Percentiles rank a stretch among this genome's conserved stretches.
These are phyloP conservation scores for Lachancea nothofagi DNA, from an alignment of 805 yeast species.

Conservation along the genomic window DNA sequence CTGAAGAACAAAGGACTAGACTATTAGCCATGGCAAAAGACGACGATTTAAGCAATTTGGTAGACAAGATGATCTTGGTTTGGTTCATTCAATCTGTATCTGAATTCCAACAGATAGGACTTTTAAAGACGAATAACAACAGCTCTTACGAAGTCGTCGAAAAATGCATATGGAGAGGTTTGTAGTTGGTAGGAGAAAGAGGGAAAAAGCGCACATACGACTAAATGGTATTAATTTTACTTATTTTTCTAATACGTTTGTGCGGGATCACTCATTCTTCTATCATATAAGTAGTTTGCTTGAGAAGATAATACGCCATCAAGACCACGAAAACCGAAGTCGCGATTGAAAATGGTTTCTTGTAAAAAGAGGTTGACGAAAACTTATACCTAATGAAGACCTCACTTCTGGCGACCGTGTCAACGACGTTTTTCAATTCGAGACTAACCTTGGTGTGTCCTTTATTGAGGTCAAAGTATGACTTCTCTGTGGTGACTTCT, in stretches of 20 bases:
- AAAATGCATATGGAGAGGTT: slow-evolving; percentile 34
- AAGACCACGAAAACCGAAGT: slow-evolving; percentile 57
- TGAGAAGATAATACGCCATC: slow-evolving; percentile 45
- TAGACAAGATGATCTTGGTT: slow-evolving; percentile 61
- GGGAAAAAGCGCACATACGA: neutral
- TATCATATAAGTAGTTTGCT: slow-evolving; percentile 19
- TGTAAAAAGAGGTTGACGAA: slow-evolving; percentile 45
- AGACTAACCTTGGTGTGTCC: slow-evolving; percentile 77
- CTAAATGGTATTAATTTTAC: too few species aligned
- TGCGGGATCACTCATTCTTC: neutral
- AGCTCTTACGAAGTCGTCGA: slow-evolving; percentile 27
- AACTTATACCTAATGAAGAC: slow-evolving; percentile 60
- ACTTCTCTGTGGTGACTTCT: slow-evolving; percentile 35
- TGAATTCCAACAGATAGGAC: slow-evolving; percentile 66
- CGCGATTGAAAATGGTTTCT: slow-evolving; percentile 64
- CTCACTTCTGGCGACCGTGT: slow-evolving; percentile 54
- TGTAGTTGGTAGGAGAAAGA: slow-evolving; percentile 10
- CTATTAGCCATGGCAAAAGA: slow-evolving; percentile 22
- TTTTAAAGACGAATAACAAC: slow-evolving; percentile 52
- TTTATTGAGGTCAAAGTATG: slow-evolving; percentile 64
- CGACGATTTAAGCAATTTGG: slow-evolving; percentile 35
- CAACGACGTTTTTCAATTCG: slow-evolving; percentile 56
- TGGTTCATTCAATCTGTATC: slow-evolving; percentile 72
- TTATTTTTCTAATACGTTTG: too few species aligned
- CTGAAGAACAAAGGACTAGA: slow-evolving; percentile 24